Percentiles rank a stretch among this genome's conserved stretches.
Conservation (phyloP, 805 yeast genomes). For the Blastobotrys robertii region DNA sequence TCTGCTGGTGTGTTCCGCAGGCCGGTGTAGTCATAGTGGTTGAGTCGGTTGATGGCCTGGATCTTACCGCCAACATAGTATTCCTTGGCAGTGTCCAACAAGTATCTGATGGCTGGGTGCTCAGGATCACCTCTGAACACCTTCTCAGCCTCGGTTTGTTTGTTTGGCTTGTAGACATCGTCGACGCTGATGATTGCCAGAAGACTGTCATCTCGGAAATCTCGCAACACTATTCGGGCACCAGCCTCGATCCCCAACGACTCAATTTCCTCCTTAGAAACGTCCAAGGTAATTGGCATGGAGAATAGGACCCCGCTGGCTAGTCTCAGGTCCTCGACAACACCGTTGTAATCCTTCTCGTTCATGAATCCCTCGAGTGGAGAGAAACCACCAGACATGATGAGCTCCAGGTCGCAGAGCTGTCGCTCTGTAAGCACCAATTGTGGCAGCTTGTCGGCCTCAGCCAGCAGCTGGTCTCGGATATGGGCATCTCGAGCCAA, state of each 20-base stretch:
- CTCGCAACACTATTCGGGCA: constrained; percentile 62
- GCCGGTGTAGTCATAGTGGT: constrained; percentile 83
- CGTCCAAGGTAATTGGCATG: constrained; percentile 86
- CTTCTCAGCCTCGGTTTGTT: constrained; percentile 65
- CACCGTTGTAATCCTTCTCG: constrained; percentile 58
- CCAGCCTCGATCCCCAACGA: constrained; percentile 36
- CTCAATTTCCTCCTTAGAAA: constrained; percentile 41
- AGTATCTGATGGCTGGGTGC: constrained; percentile 82
- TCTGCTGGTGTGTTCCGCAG: constrained; percentile 86
- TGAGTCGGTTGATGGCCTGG: constrained; percentile 75
- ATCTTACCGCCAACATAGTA: constrained; percentile 80
- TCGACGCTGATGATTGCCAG: constrained; percentile 74
- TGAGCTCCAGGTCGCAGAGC: constrained; percentile 85
- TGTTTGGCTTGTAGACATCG: constrained; percentile 76
- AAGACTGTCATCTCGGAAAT: constrained; percentile 69
- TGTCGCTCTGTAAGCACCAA: constrained; percentile 70
- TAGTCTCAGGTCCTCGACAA: constrained; percentile 58
- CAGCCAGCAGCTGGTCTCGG: constrained; percentile 45
- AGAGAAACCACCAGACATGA: constrained; percentile 89
- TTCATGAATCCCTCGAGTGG: constrained; percentile 68
- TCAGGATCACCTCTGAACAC: constrained; percentile 96
- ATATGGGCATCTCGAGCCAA: constrained; percentile 68
- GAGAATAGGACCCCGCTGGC: constrained; percentile 77
- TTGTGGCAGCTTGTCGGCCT: constrained; percentile 40
- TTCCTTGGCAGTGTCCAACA: constrained; percentile 67